phyloP scores from a whole-genome alignment of 129 eudicot species.

The Chrysanthemum makinoi region DNA sequence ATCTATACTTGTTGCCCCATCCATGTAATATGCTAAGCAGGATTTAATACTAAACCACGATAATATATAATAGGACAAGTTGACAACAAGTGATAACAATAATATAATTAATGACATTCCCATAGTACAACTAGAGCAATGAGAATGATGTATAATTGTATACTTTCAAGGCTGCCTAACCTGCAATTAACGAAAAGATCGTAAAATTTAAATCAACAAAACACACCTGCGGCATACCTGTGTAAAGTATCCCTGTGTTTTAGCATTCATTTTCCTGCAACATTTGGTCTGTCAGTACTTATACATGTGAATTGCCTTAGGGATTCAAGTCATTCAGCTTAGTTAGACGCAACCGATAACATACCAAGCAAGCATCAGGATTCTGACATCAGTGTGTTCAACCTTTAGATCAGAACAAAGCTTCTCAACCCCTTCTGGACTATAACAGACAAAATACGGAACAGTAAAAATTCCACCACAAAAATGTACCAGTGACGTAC shows the following conservation, averaged over 20 bases:
- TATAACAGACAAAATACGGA: conserved; percentile 22
- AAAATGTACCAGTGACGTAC: neutral
- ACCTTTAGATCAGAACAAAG: conserved; percentile 78
- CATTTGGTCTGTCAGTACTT: conserved; percentile 14
- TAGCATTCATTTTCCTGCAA: conserved; percentile 84
- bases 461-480: neutral
- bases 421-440: conserved; percentile 86
- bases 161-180: conserved; percentile 9
- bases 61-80: neutral
- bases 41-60: neutral
- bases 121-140: neutral
- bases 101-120: neutral
- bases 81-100: neutral
- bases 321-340: neutral
- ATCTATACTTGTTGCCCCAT: too few species aligned
- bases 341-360: conserved; percentile 16
- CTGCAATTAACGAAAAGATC: conserved; percentile 1
- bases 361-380: conserved; percentile 93
- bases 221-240: conserved; percentile 56
- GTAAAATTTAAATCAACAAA: conserved; percentile 5
- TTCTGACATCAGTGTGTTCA: conserved; percentile 68
- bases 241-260: conserved; percentile 87
- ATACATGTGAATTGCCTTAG: neutral
- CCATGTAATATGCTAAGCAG: conserved; percentile 4
- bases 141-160: neutral